Evolutionary conservation across 2,329 filamentous ascomycete genomes (phyloP), one percentile per base, ranked within the genome.

Genomic region (Pseudopithomyces chartarum): DNA sequence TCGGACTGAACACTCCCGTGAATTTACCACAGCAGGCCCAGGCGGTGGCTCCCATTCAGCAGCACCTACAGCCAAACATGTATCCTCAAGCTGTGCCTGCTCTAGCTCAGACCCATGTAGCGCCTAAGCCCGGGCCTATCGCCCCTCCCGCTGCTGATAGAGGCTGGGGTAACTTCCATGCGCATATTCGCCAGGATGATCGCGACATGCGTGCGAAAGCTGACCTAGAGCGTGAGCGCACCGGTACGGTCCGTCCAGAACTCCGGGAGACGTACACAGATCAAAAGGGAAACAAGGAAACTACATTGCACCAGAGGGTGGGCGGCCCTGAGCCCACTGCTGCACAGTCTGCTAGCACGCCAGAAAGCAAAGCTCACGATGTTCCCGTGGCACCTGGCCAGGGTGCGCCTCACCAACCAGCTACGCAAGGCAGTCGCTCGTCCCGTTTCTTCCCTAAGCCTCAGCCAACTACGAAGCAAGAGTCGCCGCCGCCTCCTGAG

Each of bases 401-500:
- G 57, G 64, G 60, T 23, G 56, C 64, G 26, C 60, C 65, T 46
- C 57, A 67, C 11, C 73, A 69, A 45, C 63, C 73, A 36, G 56
- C 63, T 26, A 55, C 63, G 44, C 63, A 57, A 33, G 66, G 68
- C 33, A 63, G 66, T 17, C 69, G 72, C 49, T 65, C 73, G 8
- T 77, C 74, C 6, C 72, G 74, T 13, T 77, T 76, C 66, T 77
- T 77, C 48, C 74, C 74, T 39, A 64, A 72, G 15, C 58, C 67
- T 7, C 61, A 63, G 7, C 70, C 73, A 53, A 49, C 64, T 10
- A 39, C 63, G n/a, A 68, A 67, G 51, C 62, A 62, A 15, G 67
- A 73, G 33, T 73, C 73, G 8, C 73, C 74, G 10, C 73, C 89
- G 15, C 90, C 89, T 0, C 90, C 90, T 3, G 90, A 91, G 45